Evolutionary conservation across 1,284 basidiomycete species (phyloP).

Genomic region (Leccinum angustisporum): DNA sequence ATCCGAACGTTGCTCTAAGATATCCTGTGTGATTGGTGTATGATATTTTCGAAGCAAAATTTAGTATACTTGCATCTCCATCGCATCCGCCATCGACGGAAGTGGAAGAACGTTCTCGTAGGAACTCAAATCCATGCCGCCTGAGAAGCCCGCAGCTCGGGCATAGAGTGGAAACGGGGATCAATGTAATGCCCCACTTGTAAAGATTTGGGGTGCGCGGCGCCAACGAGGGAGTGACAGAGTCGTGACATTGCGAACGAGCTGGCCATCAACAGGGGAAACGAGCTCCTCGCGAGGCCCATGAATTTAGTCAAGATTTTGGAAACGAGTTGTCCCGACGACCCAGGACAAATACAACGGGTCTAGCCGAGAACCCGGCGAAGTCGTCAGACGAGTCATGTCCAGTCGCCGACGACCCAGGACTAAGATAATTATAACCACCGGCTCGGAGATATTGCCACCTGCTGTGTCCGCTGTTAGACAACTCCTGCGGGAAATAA

Average conservation of each 20-base stretch:
- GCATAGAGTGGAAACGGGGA: slow-evolving; percentile 20
- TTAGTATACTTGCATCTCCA: slow-evolving; percentile 16
- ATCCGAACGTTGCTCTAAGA: background rate
- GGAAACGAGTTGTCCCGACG: background rate
- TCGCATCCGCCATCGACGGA: slow-evolving; percentile 33
- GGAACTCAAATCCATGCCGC: slow-evolving; percentile 8
- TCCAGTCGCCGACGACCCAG: background rate
- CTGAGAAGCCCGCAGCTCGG: slow-evolving; percentile 19
- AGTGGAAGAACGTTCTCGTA: slow-evolving; percentile 7
- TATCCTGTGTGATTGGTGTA: slow-evolving; percentile 3
- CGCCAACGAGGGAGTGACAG: background rate
- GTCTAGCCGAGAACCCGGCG: background rate
- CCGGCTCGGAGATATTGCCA: background rate
- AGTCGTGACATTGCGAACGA: slow-evolving; percentile 2
- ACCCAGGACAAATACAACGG: background rate
- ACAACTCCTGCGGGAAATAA: background rate
- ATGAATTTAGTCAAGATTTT: background rate
- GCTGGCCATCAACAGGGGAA: background rate
- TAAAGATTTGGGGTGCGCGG: slow-evolving; percentile 1
- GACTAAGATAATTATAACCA: background rate
- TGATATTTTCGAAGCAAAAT: background rate
- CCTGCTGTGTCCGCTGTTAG: background rate
- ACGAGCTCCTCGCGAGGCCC: background rate
- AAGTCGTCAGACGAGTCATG: background rate
- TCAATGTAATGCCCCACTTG: slow-evolving; percentile 9